These are phyloP conservation scores for Pulveroboletus sp. DNA, from an alignment of 768 basidiomycete genomes.

Conservation along the genomic window DNA sequence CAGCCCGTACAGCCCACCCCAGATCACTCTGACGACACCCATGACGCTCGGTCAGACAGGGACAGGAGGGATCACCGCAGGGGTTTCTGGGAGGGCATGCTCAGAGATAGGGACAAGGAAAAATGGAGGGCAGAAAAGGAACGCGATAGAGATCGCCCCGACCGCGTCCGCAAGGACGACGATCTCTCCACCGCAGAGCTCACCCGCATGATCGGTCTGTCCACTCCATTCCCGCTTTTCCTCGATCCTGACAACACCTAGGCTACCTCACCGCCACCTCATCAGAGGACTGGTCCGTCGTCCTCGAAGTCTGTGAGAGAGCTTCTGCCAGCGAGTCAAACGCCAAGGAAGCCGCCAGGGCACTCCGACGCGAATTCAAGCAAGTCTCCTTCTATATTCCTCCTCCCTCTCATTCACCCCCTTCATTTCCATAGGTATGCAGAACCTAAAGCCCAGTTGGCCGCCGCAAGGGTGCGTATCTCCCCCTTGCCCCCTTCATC, in stretches of 20 bases:
- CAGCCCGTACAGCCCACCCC: slow-evolving; percentile 13
- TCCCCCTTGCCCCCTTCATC: not conserved
- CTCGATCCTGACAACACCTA: no score
- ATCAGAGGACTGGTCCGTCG: slow-evolving; percentile 78
- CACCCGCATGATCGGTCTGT: slow-evolving; percentile 75
- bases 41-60: slow-evolving; percentile 31
- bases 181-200: slow-evolving; percentile 51
- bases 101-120: slow-evolving; percentile 35
- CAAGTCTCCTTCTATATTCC: slow-evolving; percentile 28
- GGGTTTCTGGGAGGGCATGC: slow-evolving; percentile 48
- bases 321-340: slow-evolving; percentile 67
- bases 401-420: slow-evolving; percentile 8
- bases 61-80: slow-evolving; percentile 53
- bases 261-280: slow-evolving; percentile 73
- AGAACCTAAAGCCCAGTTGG: slow-evolving; percentile 69
- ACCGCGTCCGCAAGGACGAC: slow-evolving; percentile 26
- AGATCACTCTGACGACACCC: slow-evolving; percentile 32
- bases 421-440: slow-evolving; percentile 49
- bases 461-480: slow-evolving; percentile 64
- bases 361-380: slow-evolving; percentile 85
- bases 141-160: slow-evolving; percentile 28
- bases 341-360: slow-evolving; percentile 81
- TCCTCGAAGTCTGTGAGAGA: slow-evolving; percentile 82
- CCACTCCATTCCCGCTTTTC: no score
- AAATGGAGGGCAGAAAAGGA: slow-evolving; percentile 28